Evolutionary conservation across 192 early-diverging fungal genomes (phyloP).

Genomic region (Coemansia reversa): DNA sequence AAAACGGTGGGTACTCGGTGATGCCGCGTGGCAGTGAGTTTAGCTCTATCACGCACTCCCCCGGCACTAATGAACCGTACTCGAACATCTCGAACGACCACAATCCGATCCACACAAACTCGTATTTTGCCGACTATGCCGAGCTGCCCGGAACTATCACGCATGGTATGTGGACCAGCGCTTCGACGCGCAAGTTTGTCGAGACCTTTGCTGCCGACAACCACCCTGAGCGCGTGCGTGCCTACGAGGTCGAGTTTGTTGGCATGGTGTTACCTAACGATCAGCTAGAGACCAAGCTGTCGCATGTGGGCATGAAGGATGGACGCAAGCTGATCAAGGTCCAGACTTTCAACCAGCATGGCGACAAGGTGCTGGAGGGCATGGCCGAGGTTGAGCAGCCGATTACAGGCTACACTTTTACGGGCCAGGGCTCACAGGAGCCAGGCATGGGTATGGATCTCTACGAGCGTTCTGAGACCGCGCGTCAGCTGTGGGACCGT

Average conservation of each 20-base stretch:
- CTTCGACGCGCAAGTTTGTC: constrained; percentile 91
- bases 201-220: constrained; percentile 95
- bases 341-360: constrained; percentile 83
- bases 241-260: constrained; percentile 83
- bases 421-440: constrained; percentile 96
- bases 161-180: constrained; percentile 97
- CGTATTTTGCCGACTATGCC: constrained; percentile 90
- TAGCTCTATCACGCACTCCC: constrained; percentile 83
- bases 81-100: constrained; percentile 84
- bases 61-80: constrained; percentile 85
- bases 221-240: constrained; percentile 81
- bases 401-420: constrained; percentile 88
- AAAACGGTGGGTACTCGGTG: constrained; percentile 88
- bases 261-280: constrained; percentile 93
- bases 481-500: constrained; percentile 87
- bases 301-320: constrained; percentile 93
- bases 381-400: constrained; percentile 94
- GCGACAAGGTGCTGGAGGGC: constrained; percentile 74
- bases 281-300: constrained; percentile 84
- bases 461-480: constrained; percentile 76
- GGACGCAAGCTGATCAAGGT: constrained; percentile 94
- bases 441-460: constrained; percentile 95
- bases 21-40: constrained; percentile 82
- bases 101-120: constrained; percentile 96
- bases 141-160: constrained; percentile 91